Percentiles rank a stretch among this genome's conserved stretches.
Conservation (phyloP, 805 yeast genomes). For the Metschnikowia lochheadii region DNA sequence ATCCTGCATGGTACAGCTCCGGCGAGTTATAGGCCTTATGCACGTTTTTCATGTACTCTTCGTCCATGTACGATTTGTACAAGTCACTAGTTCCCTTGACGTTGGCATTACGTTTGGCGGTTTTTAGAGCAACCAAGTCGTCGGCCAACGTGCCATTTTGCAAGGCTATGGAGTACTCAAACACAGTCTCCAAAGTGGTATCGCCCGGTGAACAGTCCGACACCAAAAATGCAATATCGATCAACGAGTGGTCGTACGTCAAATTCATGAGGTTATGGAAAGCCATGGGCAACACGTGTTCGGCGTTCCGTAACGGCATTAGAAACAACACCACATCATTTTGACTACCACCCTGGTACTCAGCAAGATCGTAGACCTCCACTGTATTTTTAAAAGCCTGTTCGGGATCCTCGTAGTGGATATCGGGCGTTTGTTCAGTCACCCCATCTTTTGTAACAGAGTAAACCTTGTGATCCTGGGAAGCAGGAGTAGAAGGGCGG, state of each 20-base stretch:
- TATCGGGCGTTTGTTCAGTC: constrained; percentile 6
- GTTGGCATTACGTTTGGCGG: constrained; percentile 27
- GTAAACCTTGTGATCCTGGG: constrained; percentile 21
- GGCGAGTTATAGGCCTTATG: constrained; percentile 61
- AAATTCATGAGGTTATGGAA: constrained; percentile 82
- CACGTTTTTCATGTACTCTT: constrained; percentile 52
- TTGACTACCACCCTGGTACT: constrained; percentile 47
- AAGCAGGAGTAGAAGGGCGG: not conserved
- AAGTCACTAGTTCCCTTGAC: constrained; percentile 57
- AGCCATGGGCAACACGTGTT: constrained; percentile 71
- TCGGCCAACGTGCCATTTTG: constrained; percentile 65
- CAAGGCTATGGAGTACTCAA: constrained; percentile 60
- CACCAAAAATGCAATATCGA: constrained; percentile 77
- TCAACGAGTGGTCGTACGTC: constrained; percentile 75
- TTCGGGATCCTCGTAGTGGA: constrained; percentile 18
- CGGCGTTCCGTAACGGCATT: constrained; percentile 79
- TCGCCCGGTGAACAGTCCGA: constrained; percentile 74
- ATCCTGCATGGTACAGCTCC: constrained; percentile 50
- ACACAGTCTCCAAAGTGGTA: constrained; percentile 58
- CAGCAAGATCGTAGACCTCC: constrained; percentile 58
- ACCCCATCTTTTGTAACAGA: constrained; percentile 32
- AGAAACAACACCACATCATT: constrained; percentile 61
- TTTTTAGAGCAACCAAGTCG: constrained; percentile 42
- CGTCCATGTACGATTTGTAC: constrained; percentile 68
- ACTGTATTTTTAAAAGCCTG: constrained; percentile 45